Base-by-base conservation (phyloP, 2,329 filamentous ascomycete genomes). In the Epichloe glyceriae region DNA sequence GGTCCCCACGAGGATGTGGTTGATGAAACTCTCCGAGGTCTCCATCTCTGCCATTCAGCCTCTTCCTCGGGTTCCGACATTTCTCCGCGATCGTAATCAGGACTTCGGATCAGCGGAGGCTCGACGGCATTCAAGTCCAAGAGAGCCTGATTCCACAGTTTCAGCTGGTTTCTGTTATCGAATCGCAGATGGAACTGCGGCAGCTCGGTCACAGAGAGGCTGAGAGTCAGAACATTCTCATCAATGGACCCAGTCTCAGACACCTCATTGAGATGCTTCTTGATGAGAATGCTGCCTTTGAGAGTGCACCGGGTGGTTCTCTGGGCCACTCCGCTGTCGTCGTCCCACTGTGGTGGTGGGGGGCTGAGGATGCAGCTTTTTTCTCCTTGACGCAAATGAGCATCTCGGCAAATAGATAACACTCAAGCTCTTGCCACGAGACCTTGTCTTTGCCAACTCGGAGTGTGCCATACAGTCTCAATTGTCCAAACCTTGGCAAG, bases 311-410 rank as follows among this genome's bases (percentile, higher is more conserved):
- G 81, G 3, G 82, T 81, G 10, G 78, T 73, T 64, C 85, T 90
- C 51, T 77, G 76, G 20, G 75, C 76, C 1, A 73, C 63, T 4
- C 73, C 71, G 17, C 70, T 71, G 49, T 80, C 80, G 49, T 80
- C 80, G 47, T 82, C 84, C 78, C 86, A 90, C 56, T 86, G 80
- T 48, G 80, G 76, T 48, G 80, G 76, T n/a, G 39, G 76, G 54
- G 60, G 60, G 50, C 22, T 67, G 64, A 2, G 39, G 73, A 58
- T 73, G 65, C 8, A 75, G 68, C 70, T 90, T 95, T 95, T 78
- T 96, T 97, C 70, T 97, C 93, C 69, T 97, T 98, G 54, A 98
- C 89, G 63, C 93, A 98, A 57, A 98, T 98, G 60, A 98, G 85
- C 93, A 98, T 98, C 70, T 98, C 93, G 4, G 86, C 88, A 63